A percentile compares a stretch with the other conserved stretches of the same genome.
phyloP scores from a whole-genome alignment of 2,329 filamentous ascomycete species.

The Colletotrichum somersetense region DNA sequence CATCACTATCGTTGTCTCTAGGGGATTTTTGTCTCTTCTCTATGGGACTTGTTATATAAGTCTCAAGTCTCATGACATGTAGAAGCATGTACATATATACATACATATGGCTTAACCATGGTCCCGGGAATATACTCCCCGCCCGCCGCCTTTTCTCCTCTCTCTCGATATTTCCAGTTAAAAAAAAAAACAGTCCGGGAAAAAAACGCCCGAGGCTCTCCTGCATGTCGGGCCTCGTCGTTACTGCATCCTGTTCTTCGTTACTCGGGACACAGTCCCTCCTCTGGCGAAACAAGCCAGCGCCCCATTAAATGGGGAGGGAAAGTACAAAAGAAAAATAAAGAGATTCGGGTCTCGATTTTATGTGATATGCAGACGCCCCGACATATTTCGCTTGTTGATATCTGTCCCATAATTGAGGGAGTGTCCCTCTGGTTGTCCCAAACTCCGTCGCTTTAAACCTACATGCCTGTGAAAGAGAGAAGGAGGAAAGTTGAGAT shows the following conservation, averaged over 20 bases:
- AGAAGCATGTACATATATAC: background rate
- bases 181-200: no score
- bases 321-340: background rate
- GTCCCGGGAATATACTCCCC: background rate
- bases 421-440: background rate
- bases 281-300: background rate
- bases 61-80: background rate
- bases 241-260: background rate
- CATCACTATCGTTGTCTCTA: background rate
- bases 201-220: background rate
- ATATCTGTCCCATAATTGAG: background rate
- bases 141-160: background rate
- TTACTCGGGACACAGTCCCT: background rate
- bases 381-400: background rate
- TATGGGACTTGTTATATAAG: background rate
- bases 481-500: background rate
- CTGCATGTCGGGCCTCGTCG: background rate
- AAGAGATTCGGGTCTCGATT: background rate
- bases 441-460: slow-evolving; percentile 29
- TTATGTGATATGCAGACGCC: slow-evolving; percentile 14
- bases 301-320: background rate
- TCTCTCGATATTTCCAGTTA: background rate
- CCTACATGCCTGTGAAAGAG: slow-evolving; percentile 9
- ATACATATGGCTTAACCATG: background rate
- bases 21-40: background rate